A percentile compares a stretch with the other conserved stretches of the same genome.
Conservation (phyloP, 257 asterid species). For the Orobanche coerulescens region DNA sequence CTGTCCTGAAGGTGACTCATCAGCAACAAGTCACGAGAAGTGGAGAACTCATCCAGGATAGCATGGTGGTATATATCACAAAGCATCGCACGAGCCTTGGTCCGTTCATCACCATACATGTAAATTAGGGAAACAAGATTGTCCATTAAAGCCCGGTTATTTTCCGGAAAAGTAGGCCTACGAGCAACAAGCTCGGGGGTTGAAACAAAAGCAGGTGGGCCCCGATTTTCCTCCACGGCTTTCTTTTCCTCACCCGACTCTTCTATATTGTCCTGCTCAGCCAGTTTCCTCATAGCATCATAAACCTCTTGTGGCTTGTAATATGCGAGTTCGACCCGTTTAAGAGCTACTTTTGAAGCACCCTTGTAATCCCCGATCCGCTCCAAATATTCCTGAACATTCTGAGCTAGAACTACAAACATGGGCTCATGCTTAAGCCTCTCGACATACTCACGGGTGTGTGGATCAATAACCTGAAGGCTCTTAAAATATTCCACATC, state of each 20-base stretch:
- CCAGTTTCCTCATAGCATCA: constrained; percentile 87
- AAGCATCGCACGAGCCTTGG: constrained; percentile 98
- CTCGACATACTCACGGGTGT: constrained; percentile 86
- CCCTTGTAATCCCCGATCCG: constrained; percentile 60
- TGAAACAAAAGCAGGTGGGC: constrained; percentile 56
- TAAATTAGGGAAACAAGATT: constrained; percentile 70
- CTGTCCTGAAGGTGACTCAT: constrained; percentile 98
- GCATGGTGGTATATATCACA: constrained; percentile 96
- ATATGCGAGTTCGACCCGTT: constrained; percentile 78
- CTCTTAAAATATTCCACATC: constrained; percentile 89
- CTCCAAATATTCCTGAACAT: constrained; percentile 76
- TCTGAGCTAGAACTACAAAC: constrained; percentile 77
- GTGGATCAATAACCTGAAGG: constrained; percentile 95
- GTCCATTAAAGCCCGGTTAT: constrained; percentile 76
- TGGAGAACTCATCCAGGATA: constrained; percentile 65
- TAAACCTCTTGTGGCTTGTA: constrained; percentile 96
- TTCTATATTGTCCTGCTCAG: constrained; percentile 46
- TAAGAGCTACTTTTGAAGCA: constrained; percentile 94
- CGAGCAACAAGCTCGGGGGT: constrained; percentile 85
- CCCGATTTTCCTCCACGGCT: constrained; percentile 49
- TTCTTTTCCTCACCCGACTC: constrained; percentile 57
- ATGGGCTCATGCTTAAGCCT: constrained; percentile 87
- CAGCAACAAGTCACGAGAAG: constrained; percentile 76
- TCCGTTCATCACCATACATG: constrained; percentile 82
- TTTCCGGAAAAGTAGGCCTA: constrained; percentile 77